A percentile compares a stretch with the other conserved stretches of the same genome.
Conservation (phyloP, 208 protist genomes). For the Crithidia acanthocephali region DNA sequence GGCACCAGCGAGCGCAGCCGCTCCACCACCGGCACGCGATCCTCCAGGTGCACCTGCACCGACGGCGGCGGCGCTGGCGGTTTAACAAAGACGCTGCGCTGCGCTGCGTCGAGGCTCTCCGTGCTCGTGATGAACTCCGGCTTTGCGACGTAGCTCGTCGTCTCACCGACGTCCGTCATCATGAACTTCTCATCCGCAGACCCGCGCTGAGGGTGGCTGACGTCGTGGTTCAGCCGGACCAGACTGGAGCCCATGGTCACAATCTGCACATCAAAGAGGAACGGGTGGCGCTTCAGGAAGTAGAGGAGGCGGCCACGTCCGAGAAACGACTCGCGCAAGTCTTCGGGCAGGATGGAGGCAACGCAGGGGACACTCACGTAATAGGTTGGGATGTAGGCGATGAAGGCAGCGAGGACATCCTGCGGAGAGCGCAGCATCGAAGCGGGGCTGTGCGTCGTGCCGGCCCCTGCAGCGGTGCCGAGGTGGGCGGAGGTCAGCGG, state of each 20-base stretch:
- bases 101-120: slow-evolving; percentile 64
- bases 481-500: slow-evolving; percentile 32
- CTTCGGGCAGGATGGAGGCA: slow-evolving; percentile 80
- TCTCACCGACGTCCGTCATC: slow-evolving; percentile 83
- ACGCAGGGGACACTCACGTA: slow-evolving; percentile 75
- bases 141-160: slow-evolving; percentile 69
- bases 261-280: slow-evolving; percentile 74
- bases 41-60: slow-evolving; percentile 79
- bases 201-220: slow-evolving; percentile 75
- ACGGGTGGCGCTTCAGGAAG: slow-evolving; percentile 72
- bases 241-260: slow-evolving; percentile 41
- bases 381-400: slow-evolving; percentile 86
- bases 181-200: slow-evolving; percentile 84
- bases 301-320: slow-evolving; percentile 58
- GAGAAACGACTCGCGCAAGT: slow-evolving; percentile 55
- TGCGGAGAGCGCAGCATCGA: slow-evolving; percentile 64
- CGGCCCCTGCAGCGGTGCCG: slow-evolving; percentile 17
- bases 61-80: slow-evolving; percentile 65
- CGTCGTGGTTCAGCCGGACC: slow-evolving; percentile 72
- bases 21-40: slow-evolving; percentile 83
- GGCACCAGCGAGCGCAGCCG: slow-evolving; percentile 77
- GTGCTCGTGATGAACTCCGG: slow-evolving; percentile 73
- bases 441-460: slow-evolving; percentile 18
- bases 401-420: slow-evolving; percentile 65
- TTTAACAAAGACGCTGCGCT: slow-evolving; percentile 49